Conservation (phyloP, 139 green algal genomes). For the Chlorella vulgaris region DNA sequence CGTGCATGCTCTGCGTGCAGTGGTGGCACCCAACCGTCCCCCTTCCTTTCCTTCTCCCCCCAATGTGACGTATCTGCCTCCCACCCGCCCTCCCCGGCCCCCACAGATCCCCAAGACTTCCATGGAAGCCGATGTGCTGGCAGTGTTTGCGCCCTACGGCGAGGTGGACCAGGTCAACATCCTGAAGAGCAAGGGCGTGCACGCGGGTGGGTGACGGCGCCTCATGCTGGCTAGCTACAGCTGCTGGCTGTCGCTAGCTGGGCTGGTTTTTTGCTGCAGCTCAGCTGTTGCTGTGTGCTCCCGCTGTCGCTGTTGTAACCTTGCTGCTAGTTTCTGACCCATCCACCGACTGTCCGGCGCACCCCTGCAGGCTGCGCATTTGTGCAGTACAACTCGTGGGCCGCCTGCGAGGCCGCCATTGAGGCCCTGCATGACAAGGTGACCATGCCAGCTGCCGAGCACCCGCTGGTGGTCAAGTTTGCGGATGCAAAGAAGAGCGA, state of each 20-base stretch:
- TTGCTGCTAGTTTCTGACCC: neutral
- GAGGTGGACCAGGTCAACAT: slow-evolving; percentile 78
- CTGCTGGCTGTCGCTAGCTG: too few relatives aligned
- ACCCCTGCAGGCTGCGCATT: slow-evolving; percentile 76
- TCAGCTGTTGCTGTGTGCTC: neutral
- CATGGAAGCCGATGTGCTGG: slow-evolving; percentile 62
- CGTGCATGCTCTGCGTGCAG: too few relatives aligned
- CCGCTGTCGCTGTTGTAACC: neutral
- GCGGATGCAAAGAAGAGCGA: slow-evolving; percentile 67
- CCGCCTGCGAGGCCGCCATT: slow-evolving; percentile 77
- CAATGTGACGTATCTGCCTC: too few relatives aligned
- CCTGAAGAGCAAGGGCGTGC: slow-evolving; percentile 41
- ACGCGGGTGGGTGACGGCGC: slow-evolving; percentile 5
- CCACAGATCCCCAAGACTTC: slow-evolving; percentile 70
- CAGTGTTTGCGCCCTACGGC: slow-evolving; percentile 77
- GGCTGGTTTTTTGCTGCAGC: neutral
- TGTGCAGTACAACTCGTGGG: slow-evolving; percentile 79
- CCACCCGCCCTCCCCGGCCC: neutral
- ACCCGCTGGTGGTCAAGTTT: slow-evolving; percentile 88
- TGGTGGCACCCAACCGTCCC: too few relatives aligned
- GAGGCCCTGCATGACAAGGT: slow-evolving; percentile 70
- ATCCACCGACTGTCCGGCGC: too few relatives aligned
- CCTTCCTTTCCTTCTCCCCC: too few relatives aligned
- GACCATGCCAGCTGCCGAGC: slow-evolving; percentile 66
- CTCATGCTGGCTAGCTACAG: neutral